Evolutionary conservation across 2,329 filamentous ascomycete species (phyloP).

Genomic region (Ophiocordyceps robertsii): DNA sequence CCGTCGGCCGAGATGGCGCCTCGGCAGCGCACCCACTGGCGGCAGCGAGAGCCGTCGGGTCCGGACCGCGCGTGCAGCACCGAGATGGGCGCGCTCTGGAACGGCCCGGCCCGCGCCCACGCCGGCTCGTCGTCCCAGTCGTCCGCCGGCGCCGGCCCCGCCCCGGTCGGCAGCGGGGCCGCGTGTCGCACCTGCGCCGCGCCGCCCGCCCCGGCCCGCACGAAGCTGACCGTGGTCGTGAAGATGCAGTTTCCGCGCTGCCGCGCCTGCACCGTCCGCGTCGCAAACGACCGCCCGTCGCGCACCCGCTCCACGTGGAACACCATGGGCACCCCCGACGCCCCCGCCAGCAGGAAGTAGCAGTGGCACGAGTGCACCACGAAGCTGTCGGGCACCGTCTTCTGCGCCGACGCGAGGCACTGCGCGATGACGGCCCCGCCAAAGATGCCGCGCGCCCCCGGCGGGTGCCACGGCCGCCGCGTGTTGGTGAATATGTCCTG

Average conservation of each 20-base stretch:
- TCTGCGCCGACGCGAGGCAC: conserved; percentile 74
- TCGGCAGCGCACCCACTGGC: conserved; percentile 62
- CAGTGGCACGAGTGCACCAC: conserved; percentile 94
- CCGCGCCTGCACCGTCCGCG: conserved; percentile 87
- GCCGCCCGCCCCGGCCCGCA: conserved; percentile 47
- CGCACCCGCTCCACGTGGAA: conserved; percentile 93
- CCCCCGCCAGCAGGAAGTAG: conserved; percentile 92
- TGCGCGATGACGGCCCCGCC: conserved; percentile 90
- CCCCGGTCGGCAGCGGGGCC: conserved; percentile 37
- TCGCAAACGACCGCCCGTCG: conserved; percentile 80
- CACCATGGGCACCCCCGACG: conserved; percentile 70
- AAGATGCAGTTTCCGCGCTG: conserved; percentile 86
- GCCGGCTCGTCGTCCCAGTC: conserved; percentile 31
- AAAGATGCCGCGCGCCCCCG: conserved; percentile 84
- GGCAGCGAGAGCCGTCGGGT: conserved; percentile 34
- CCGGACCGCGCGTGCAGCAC: conserved; percentile 21
- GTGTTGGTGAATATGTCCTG: conserved; percentile 93
- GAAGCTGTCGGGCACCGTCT: conserved; percentile 71
- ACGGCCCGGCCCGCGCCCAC: conserved; percentile 36
- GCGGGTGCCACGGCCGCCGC: conserved; percentile 80
- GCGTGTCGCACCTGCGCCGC: conserved; percentile 49
- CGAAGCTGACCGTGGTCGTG: conserved; percentile 87
- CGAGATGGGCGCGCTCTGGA: conserved; percentile 30
- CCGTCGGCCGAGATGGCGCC: conserved; percentile 61
- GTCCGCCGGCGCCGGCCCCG: conserved; percentile 22